Evolutionary conservation across 225 moss, liverwort and hornwort species (phyloP).

Genomic region (Marchantia paleacea): DNA sequence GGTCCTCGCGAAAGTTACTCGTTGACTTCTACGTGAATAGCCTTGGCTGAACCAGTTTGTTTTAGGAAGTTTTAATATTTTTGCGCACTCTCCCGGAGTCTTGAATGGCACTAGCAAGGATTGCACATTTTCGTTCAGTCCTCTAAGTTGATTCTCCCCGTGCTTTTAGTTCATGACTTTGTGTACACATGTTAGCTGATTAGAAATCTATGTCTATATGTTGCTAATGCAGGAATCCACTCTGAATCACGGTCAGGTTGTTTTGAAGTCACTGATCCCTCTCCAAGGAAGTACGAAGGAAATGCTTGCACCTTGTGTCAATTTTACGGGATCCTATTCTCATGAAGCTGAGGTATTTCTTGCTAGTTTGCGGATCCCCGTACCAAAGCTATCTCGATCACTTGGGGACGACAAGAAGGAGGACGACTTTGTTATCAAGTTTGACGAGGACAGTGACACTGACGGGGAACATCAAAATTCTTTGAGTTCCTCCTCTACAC

Average conservation of each 20-base stretch:
- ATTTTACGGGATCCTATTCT: conserved; percentile 18
- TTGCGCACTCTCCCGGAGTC: not conserved
- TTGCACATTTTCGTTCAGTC: not conserved
- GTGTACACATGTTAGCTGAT: not conserved
- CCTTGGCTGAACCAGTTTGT: not conserved
- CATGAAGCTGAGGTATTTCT: conserved; percentile 59
- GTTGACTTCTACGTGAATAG: not conserved
- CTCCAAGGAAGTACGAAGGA: conserved; percentile 19
- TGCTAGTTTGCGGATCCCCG: conserved; percentile 69
- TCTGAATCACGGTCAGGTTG: conserved; percentile 20
- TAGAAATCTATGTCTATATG: not conserved
- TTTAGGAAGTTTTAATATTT: not conserved
- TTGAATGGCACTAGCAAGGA: not conserved
- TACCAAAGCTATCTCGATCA: conserved; percentile 33
- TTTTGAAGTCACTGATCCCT: conserved; percentile 20
- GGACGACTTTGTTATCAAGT: conserved; percentile 62
- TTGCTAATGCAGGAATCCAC: conserved; percentile 31
- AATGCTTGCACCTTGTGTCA: conserved; percentile 23
- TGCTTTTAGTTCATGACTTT: not conserved
- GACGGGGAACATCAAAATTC: conserved; percentile 55
- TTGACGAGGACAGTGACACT: conserved; percentile 78
- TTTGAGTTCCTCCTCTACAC: conserved; percentile 5
- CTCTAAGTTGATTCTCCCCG: not conserved
- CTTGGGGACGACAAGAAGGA: conserved; percentile 43
- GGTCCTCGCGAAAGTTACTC: not conserved